Percentiles rank a stretch among this genome's conserved stretches.
phyloP scores from a whole-genome alignment of 2,329 filamentous ascomycete species.

The Thelonectria discophora region DNA sequence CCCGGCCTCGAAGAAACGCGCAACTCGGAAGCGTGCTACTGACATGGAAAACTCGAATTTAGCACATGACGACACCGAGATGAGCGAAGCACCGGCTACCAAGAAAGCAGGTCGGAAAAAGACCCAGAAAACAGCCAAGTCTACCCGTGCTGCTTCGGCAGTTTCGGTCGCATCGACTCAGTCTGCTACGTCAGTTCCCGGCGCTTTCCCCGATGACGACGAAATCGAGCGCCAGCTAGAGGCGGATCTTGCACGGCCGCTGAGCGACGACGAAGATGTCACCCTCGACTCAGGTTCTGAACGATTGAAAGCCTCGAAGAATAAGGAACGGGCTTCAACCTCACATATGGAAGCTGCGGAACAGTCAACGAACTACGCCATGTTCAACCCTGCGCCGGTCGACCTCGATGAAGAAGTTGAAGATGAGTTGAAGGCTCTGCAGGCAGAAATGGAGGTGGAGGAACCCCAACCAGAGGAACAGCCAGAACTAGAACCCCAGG shows the following conservation, averaged over 20 bases:
- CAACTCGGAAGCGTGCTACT: constrained; percentile 61
- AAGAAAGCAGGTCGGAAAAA: constrained; percentile 49
- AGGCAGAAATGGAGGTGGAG: constrained; percentile 58
- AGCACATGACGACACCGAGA: constrained; percentile 52
- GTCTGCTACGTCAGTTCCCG: constrained; percentile 52
- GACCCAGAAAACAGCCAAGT: constrained; percentile 49
- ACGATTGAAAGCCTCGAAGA: constrained; percentile 46
- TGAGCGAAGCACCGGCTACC: constrained; percentile 49
- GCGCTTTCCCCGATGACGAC: constrained; percentile 64
- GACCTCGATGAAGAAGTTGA: constrained; percentile 58
- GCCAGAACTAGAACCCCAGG: constrained; percentile 36
- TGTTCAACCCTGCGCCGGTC: constrained; percentile 61
- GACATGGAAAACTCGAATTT: constrained; percentile 51
- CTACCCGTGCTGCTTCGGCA: constrained; percentile 53
- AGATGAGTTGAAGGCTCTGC: constrained; percentile 59
- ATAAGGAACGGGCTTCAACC: constrained; percentile 42
- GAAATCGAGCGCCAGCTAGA: constrained; percentile 73
- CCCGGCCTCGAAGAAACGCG: constrained; percentile 67
- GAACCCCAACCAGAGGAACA: constrained; percentile 30
- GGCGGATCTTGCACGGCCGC: constrained; percentile 67
- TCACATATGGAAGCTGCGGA: constrained; percentile 39
- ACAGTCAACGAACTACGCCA: constrained; percentile 55
- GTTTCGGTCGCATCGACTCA: constrained; percentile 61
- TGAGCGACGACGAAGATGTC: constrained; percentile 63
- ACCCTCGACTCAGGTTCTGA: constrained; percentile 58